Base-by-base conservation (phyloP, 2,329 filamentous ascomycete genomes). In the Fusarium keratoplasticum region DNA sequence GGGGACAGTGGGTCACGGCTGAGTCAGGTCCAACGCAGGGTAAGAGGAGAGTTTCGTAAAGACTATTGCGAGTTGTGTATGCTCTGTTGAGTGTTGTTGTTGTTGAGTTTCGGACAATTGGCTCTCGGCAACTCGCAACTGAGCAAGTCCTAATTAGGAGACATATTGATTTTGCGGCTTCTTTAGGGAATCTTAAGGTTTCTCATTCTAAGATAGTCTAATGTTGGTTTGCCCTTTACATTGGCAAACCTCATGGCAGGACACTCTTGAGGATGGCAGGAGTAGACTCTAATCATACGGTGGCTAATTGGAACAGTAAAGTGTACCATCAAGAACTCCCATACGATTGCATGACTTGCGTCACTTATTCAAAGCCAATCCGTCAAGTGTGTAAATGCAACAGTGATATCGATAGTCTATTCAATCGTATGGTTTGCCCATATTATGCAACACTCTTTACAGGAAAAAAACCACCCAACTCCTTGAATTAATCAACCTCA, bases 371-470 rank as follows among this genome's bases (percentile, higher is more conserved):
- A 31, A 31, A 10, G 29, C 10, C 9, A 10, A 31, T 1, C 29
- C 29, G 29, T 9, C 9, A 29, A 29, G 29, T 10, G 29, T 10
- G 29, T 31, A 31, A 31, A n/a, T 54, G 47, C 29, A 54, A 54
- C 47, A 57, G 54, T 27, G 54, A 57, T 57, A 57, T 57, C 54
- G 31, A 57, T 57, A 27, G 31, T 57, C 54, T 57, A 57, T 57
- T 57, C 33, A 57, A 57, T 31, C 47, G 47, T 54, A 31, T 54
- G 47, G 55, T 52, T 57, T 31, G 36, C 55, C 64, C 42, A 58
- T 70, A 20, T 8, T 11, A 50, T 20, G 58, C 40, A 40, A 25
- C 18, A 7, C 27, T 62, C 14, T 58, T 9, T 31, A 31, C 29
- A 29, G 33, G 14, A 7, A 42, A 14, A 5, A 40, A 6, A 20